Evolutionary conservation across 257 asterid genomes (phyloP), one percentile per base, ranked within the genome.

Genomic region (Phtheirospermum japonicum): DNA sequence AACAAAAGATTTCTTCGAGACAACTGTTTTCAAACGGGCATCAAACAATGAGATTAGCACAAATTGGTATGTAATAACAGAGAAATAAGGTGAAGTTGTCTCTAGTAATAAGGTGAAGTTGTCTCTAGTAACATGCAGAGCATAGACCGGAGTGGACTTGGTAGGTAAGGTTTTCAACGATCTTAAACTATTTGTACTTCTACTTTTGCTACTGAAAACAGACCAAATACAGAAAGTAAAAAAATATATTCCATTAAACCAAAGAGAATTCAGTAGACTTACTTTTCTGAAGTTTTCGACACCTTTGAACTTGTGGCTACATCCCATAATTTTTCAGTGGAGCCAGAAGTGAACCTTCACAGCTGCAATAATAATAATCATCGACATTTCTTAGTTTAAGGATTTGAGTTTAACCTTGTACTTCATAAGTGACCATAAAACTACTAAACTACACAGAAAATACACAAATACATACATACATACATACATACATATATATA

Each of bases 271-370:
- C 14, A 39, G 20, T 3, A 51, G 46, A 64, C 95, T 77, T 79
- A 87, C 97, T 42, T 86, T 51, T 92, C 99, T 31, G 89, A 97
- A 9, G 71, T 63, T 72, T 86, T 89, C 18, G 82, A 68, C 50
- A 74, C 62, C 77, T 78, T 92, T 58, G 93, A 76, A 77, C 97
- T 86, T 16, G 95, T 75, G 48, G 91, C 76, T 14, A 84, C 99
- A 76, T 92, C 99, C 99, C 99, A 92, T 73, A 92, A 51, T 76
- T 92, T 92, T 46, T 89, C 97, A 33, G 99, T 84, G 84, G 89
- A 80, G 99, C 99, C 57, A 92, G 89, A 49, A 92, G 86, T 12
- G 99, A 86, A 42, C 99, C 96, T 83, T 92, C 99, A 57, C 96
- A 79, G 59, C 99, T 92, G 87, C 69, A 69, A 75, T 42, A 50